Conservation (phyloP, 1,284 basidiomycete species). For the Heterobasidion occidentale region DNA sequence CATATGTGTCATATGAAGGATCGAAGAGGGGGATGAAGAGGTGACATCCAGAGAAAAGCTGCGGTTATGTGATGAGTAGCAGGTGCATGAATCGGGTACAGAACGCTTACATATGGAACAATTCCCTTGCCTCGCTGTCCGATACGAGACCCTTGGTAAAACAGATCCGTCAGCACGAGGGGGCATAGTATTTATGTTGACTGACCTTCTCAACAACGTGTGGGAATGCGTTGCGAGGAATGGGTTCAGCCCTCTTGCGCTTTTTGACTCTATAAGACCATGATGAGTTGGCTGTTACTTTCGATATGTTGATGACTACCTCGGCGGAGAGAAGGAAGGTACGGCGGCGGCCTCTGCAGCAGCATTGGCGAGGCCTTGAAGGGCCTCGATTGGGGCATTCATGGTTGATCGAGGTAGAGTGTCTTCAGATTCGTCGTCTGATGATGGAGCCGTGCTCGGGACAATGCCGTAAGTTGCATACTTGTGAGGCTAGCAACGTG, state of each 20-base stretch:
- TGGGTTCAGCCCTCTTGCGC: constrained; percentile 81
- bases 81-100: constrained; percentile 2
- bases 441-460: constrained; percentile 72
- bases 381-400: constrained; percentile 87
- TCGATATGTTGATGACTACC: constrained; percentile 26
- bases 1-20: constrained; percentile 85
- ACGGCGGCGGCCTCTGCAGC: constrained; percentile 86
- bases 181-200: background rate
- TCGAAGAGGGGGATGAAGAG: constrained; percentile 93
- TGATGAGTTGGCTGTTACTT: background rate
- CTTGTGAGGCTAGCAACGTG: constrained; percentile 61
- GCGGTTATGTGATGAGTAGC: constrained; percentile 21
- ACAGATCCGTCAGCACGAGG: constrained; percentile 5
- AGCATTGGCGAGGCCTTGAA: constrained; percentile 88
- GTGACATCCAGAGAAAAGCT: constrained; percentile 95
- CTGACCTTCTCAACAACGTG: constrained; percentile 75
- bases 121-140: constrained; percentile 71
- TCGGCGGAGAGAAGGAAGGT: constrained; percentile 38
- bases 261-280: constrained; percentile 61
- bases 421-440: constrained; percentile 82
- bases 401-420: constrained; percentile 74
- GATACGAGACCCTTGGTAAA: constrained; percentile 59
- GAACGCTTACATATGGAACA: constrained; percentile 66
- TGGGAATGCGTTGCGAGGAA: constrained; percentile 77
- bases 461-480: constrained; percentile 88